A percentile compares a stretch with the other conserved stretches of the same genome.
These are phyloP conservation scores for Colletotrichum chlorophyti DNA, from an alignment of 2,329 filamentous ascomycete genomes.

Conservation along the genomic window DNA sequence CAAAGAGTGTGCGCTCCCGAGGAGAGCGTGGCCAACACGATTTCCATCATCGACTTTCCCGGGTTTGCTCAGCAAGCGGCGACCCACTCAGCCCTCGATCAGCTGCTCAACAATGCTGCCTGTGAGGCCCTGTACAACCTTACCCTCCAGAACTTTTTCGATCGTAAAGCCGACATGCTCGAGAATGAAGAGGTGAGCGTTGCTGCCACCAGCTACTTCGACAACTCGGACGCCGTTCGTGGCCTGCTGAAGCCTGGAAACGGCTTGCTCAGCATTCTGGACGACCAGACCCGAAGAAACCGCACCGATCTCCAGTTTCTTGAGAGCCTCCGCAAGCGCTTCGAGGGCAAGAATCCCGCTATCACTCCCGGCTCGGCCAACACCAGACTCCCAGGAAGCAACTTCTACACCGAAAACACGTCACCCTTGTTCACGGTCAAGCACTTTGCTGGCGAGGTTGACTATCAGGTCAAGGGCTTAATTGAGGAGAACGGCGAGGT, in stretches of 20 bases:
- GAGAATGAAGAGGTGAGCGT: slow-evolving; percentile 94
- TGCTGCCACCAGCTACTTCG: slow-evolving; percentile 93
- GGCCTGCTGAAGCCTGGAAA: slow-evolving; percentile 92
- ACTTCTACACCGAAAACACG: slow-evolving; percentile 84
- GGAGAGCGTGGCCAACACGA: slow-evolving; percentile 88
- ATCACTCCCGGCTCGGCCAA: slow-evolving; percentile 81
- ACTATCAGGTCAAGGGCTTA: slow-evolving; percentile 86
- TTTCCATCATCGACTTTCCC: slow-evolving; percentile 95
- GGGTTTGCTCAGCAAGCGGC: slow-evolving; percentile 87
- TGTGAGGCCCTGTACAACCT: slow-evolving; percentile 93
- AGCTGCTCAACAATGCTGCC: slow-evolving; percentile 93
- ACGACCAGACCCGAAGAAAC: slow-evolving; percentile 92
- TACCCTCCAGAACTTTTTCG: slow-evolving; percentile 94
- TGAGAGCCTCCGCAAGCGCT: slow-evolving; percentile 89
- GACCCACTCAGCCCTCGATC: slow-evolving; percentile 86
- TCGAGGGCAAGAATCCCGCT: slow-evolving; percentile 91
- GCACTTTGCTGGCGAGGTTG: slow-evolving; percentile 96
- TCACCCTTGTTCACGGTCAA: slow-evolving; percentile 86
- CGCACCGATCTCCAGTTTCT: slow-evolving; percentile 89
- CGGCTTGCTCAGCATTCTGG: slow-evolving; percentile 89
- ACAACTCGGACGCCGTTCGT: slow-evolving; percentile 93
- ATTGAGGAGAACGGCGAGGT: slow-evolving; percentile 96
- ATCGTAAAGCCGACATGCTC: slow-evolving; percentile 89
- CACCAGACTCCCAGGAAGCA: slow-evolving; percentile 82
- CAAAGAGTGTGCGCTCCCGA: slow-evolving; percentile 86